Evolutionary conservation across 805 yeast species (phyloP).

Genomic region (Wickerhamiella domercqiae): DNA sequence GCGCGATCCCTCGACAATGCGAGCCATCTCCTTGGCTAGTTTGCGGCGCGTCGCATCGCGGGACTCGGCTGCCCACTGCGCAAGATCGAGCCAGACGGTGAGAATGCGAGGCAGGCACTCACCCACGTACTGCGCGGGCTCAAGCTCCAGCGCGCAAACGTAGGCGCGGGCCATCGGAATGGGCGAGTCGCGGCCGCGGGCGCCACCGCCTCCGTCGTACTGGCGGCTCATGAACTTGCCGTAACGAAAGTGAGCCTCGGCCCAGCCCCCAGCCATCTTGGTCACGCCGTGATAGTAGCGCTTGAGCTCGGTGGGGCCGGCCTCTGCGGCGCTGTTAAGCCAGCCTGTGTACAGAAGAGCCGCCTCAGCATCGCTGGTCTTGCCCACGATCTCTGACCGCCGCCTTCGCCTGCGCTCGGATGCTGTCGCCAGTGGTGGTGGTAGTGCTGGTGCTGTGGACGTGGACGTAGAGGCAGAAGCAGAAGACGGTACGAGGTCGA

Average conservation of each 20-base stretch:
- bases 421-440: background rate
- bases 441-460: constrained; percentile 1
- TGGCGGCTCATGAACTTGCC: constrained; percentile 70
- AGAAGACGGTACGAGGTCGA: constrained; percentile 1
- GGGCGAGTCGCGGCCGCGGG: constrained; percentile 15
- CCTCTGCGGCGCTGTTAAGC: constrained; percentile 75
- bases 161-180: constrained; percentile 40
- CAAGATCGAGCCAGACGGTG: constrained; percentile 60
- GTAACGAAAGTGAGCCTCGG: constrained; percentile 62
- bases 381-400: no score
- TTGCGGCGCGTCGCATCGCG: background rate
- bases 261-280: constrained; percentile 43
- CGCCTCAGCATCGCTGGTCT: constrained; percentile 29
- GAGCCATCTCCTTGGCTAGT: background rate
- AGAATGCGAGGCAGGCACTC: constrained; percentile 77
- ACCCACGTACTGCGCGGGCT: constrained; percentile 42
- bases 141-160: constrained; percentile 42
- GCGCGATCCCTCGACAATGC: background rate
- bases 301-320: constrained; percentile 57
- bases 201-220: constrained; percentile 45
- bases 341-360: constrained; percentile 72
- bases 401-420: no score
- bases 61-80: constrained; percentile 3
- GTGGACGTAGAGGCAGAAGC: constrained; percentile 5
- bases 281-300: constrained; percentile 51